These are phyloP conservation scores for Pichia sp. DNA, from an alignment of 1,139 yeast genomes.

Conservation along the genomic window DNA sequence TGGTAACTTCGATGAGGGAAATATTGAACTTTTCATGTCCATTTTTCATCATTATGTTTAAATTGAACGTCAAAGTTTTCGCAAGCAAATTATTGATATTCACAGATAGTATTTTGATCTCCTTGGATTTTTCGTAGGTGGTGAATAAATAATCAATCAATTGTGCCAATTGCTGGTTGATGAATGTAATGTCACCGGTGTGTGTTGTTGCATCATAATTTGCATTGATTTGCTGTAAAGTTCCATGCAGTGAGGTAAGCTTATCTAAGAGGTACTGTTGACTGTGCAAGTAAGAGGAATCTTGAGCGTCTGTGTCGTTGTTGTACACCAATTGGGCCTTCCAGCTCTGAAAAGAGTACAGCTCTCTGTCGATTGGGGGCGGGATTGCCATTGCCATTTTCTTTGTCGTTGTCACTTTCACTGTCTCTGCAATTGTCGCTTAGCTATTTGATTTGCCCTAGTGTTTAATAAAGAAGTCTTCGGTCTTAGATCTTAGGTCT, in stretches of 20 bases:
- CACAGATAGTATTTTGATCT: conserved; percentile 19
- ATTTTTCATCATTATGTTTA: conserved; percentile 22
- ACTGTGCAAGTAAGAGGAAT: conserved; percentile 3
- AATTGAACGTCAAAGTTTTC: conserved; percentile 16
- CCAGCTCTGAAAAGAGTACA: conserved; percentile 5
- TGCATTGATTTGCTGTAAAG: conserved; percentile 2
- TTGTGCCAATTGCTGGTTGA: conserved; percentile 18
- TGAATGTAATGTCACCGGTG: conserved; percentile 25
- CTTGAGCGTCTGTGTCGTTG: conserved; percentile 9
- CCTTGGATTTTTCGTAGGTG: conserved; percentile 17
- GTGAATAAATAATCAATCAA: conserved; percentile 15
- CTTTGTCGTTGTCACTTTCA: too few species aligned
- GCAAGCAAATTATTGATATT: conserved; percentile 21
- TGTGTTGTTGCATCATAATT: neutral
- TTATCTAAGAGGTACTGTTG: conserved; percentile 7
- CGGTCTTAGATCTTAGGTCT: too few species aligned
- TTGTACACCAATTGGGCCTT: conserved; percentile 6
- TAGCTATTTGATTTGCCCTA: neutral
- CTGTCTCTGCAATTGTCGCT: too few species aligned
- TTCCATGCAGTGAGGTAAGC: conserved; percentile 6
- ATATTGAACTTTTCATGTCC: conserved; percentile 27
- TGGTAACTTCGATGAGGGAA: conserved; percentile 24
- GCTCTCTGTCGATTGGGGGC: neutral
- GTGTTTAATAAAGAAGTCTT: too few species aligned
- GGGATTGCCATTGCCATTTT: too few species aligned